phyloP scores from a whole-genome alignment of 2,329 filamentous ascomycete species.

The Neospermospora avenae region DNA sequence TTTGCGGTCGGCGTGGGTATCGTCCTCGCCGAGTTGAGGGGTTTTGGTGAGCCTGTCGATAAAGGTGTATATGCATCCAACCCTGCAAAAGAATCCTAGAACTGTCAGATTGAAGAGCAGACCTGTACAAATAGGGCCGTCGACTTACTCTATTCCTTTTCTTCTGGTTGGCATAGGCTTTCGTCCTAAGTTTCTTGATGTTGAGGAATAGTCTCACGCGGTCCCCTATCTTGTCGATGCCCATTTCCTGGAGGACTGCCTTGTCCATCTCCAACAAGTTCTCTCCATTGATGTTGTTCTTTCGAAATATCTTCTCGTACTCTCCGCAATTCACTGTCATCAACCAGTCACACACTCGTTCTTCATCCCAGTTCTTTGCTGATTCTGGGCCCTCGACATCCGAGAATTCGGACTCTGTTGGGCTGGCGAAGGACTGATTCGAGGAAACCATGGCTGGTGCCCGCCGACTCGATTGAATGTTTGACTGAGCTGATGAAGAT shows the following conservation, averaged over 20 bases:
- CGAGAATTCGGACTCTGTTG: slow-evolving; percentile 90
- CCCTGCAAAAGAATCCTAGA: slow-evolving; percentile 76
- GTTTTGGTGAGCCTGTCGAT: slow-evolving; percentile 63
- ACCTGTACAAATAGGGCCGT: neutral
- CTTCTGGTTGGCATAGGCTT: slow-evolving; percentile 71
- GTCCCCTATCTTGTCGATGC: slow-evolving; percentile 96
- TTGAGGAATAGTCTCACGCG: slow-evolving; percentile 85
- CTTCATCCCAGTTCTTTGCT: slow-evolving; percentile 85
- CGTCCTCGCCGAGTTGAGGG: slow-evolving; percentile 50
- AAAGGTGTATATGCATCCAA: slow-evolving; percentile 66
- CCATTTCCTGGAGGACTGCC: slow-evolving; percentile 94
- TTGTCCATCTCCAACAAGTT: slow-evolving; percentile 97
- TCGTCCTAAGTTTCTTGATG: slow-evolving; percentile 79
- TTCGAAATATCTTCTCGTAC: slow-evolving; percentile 85
- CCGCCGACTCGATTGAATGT: slow-evolving; percentile 52
- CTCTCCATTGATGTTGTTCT: slow-evolving; percentile 96
- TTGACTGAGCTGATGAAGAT: slow-evolving; percentile 46
- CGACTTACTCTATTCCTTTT: slow-evolving; percentile 77
- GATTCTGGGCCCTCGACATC: slow-evolving; percentile 74
- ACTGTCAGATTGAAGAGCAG: slow-evolving; percentile 24
- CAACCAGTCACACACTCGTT: slow-evolving; percentile 87
- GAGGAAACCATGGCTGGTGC: slow-evolving; percentile 46
- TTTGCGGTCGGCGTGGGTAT: slow-evolving; percentile 46
- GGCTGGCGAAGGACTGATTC: slow-evolving; percentile 63
- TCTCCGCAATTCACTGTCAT: slow-evolving; percentile 88